Base-by-base conservation (phyloP, 192 early-diverging fungal genomes). In the Backusella sp. region DNA sequence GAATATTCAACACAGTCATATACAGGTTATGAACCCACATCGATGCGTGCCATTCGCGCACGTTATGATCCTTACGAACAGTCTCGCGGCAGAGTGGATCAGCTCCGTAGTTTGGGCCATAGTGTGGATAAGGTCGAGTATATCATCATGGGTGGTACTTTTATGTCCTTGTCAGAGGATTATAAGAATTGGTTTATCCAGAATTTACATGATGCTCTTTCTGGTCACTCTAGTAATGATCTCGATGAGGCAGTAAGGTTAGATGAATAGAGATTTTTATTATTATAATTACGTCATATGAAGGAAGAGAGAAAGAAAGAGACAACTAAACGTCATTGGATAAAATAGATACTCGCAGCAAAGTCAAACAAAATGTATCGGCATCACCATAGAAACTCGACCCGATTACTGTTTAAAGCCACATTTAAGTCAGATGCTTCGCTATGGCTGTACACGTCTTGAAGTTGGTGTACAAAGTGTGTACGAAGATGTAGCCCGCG, bases 1-100 rank as follows among this genome's bases (percentile, higher is more conserved):
- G 98, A 99, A 85, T 99, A 99, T 84, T 97, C 96, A 56, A 99
- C 98, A 62, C 98, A 99, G 83, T 99, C 97, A n/a, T 99, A 99
- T 75, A 99, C 98, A 28, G 98, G 98, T 36, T 99, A 99, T 83
- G 98, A 99, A 80, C 98, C 98, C 5, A 99, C 98, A 3, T 94
- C 91, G 70, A 99, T 99, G 98, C 92, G 98, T 39, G 98, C 98
- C 4, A 99, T 99, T 70, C 87, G 98, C 17, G 95, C 98, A n/a
- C 88, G 98, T 32, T 99, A 99, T 78, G 92, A 98, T 81, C 98
- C 98, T 7, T 96, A 91, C 72, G 98, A 99, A 81, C 98, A 99
- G 82, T 89, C 97, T 19, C 84, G 95, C 15, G 95, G 96, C 6
- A 92, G 98, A 17, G 90, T 99, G 19, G 97, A 98, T 82, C 98